A percentile compares a stretch with the other conserved stretches of the same genome.
Evolutionary conservation across 1,284 basidiomycete species (phyloP).

Genomic region (Apiotrichum gamsii): DNA sequence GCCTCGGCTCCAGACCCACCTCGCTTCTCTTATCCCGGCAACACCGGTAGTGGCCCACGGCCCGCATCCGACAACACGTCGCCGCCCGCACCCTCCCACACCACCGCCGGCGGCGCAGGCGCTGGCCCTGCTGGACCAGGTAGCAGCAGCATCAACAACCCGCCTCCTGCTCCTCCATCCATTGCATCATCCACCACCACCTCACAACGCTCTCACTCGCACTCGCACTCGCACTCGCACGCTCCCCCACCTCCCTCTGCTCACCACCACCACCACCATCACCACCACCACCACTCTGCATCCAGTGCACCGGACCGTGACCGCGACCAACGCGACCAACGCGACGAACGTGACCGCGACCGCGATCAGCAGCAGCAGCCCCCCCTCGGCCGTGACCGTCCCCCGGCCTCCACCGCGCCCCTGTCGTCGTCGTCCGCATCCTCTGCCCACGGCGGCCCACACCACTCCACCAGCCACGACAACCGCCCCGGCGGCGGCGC

Average conservation of each 20-base stretch:
- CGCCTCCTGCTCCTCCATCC: neutral
- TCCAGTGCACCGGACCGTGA: neutral
- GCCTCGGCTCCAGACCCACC: neutral
- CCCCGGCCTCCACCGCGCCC: neutral
- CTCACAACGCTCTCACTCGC: neutral
- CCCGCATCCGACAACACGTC: too few relatives aligned
- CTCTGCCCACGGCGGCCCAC: constrained; percentile 7
- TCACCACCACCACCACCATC: constrained; percentile 8
- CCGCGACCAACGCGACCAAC: too few relatives aligned
- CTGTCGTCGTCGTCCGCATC: too few relatives aligned
- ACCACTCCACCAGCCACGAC: neutral
- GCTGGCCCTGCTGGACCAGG: too few relatives aligned
- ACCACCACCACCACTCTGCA: neutral
- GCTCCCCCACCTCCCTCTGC: neutral
- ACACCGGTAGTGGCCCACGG: too few relatives aligned
- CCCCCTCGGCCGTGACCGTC: constrained; percentile 1
- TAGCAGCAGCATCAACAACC: too few relatives aligned
- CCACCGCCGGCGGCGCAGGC: too few relatives aligned
- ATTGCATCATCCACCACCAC: neutral
- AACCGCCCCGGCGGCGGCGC: too few relatives aligned
- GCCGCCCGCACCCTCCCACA: too few relatives aligned
- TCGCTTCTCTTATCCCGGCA: too few relatives aligned
- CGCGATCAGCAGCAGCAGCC: too few relatives aligned
- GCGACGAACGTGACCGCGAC: too few relatives aligned
- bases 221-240: neutral